Evolutionary conservation across 371 early-diverging fungal genomes (phyloP), one percentile per base, ranked within the genome.

Genomic region (Haplosporangium sp.): DNA sequence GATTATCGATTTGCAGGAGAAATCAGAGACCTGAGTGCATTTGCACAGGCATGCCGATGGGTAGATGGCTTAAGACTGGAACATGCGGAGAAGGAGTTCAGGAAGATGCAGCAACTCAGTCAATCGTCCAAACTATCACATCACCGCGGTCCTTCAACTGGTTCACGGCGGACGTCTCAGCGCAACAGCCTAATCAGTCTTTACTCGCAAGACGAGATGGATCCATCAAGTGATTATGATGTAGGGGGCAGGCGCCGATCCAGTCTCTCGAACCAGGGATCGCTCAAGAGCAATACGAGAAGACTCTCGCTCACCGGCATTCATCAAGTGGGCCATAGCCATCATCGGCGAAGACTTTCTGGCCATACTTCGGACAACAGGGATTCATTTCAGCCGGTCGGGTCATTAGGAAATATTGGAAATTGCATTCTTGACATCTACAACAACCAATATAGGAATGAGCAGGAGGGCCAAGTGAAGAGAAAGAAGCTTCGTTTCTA

Each of bases 1-100:
- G 79, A 79, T 12, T 72, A 79, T 51, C 79, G 79, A 14, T 79
- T 79, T 37, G 79, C 79, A 10, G 79, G 79, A 0, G 79, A 79
- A 21, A 38, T 72, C 43, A 68, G 79, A 37, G 79, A 79, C 51
- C 55, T 79, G 50, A 54, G 79, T 36, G 79, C 79, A 0, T 79
- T 79, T 50, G 79, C 73, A 10, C 79, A 79, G 38, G 72, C 79
- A 7, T 72, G 73, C 38, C 60, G 79, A 23, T 79, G 79, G 79
- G 72, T 79, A 47, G 79, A 79, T 52, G 79, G 79, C 4, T 47
- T 79, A 59, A 63, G 79, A 37, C 55, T 79, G 2, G 79, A 79
- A 43, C 73, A 79, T 51, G 79, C 72, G 0, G 79, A 79, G 38
- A 79, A 64, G 47, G 73, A 72, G 55, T 72, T 56, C 45, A 56